Evolutionary conservation across 768 basidiomycete species (phyloP), one percentile per base, ranked within the genome.

Genomic region (Mycena latifolia): DNA sequence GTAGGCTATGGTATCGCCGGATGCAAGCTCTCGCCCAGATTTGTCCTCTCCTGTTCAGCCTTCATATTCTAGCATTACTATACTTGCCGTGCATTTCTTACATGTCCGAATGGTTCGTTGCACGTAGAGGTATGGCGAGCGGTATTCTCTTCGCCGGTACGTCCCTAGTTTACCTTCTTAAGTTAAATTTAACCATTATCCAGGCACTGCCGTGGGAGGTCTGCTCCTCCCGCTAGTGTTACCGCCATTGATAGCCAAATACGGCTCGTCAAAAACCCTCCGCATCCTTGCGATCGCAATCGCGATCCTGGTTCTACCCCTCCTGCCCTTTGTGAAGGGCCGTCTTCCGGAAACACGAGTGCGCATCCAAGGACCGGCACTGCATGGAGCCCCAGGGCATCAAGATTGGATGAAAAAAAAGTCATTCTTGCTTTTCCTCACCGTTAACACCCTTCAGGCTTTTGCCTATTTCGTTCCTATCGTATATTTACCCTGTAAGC

Each of bases 81-180:
- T 78, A 76, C 50, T 39, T 71, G 10, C 70, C 75, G 1, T 73
- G 71, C 51, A 65, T 77, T 8, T 72, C 70, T 2, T 75, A 71
- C 53, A 52, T 78, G n/a, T 65, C 77, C 3, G 78, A 79, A 67
- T 79, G 77, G 78, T 79, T 78, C 55, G 71, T 75, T 25, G 60
- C 58, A 9, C 69, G 74, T 10, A 57, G 76, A 35, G 77, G 76
- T 4, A 63, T 75, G 4, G 78, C 77, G 12, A 77, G 73, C 43
- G 77, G 78, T 5, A 72, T 77, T n/a, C 71, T 78, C 25, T 76
- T 76, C 50, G 76, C 76, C 28, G 78, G 77, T 65, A 41, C 8
- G 64, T 67, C 27, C 18, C 12, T 7, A 11, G 66, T 61, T 14
- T 39, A 6, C 24, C 12, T 43, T 27, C 12, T 33, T 12, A 15